These are phyloP conservation scores for Ophiostoma australiae DNA, from an alignment of 2,329 filamentous ascomycete genomes.

Conservation along the genomic window DNA sequence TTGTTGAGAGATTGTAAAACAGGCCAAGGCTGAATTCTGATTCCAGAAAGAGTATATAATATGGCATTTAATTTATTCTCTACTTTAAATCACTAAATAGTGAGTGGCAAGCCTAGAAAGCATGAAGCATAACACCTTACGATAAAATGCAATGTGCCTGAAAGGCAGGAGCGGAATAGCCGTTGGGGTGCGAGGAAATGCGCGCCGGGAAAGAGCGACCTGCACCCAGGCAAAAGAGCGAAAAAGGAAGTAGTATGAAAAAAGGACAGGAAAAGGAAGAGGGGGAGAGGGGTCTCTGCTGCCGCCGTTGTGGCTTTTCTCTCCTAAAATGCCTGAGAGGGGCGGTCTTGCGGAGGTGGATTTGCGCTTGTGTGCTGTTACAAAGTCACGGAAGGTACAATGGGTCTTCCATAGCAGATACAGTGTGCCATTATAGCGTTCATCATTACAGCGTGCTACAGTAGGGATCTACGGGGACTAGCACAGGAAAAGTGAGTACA, in stretches of 20 bases:
- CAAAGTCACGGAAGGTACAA: neutral
- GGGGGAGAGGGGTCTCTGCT: conserved; percentile 16
- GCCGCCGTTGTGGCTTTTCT: neutral
- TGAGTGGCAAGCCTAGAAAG: neutral
- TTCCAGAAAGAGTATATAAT: neutral
- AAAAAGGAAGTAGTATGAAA: neutral
- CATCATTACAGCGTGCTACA: conserved; percentile 5
- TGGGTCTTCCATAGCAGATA: neutral
- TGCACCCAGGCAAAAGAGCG: neutral
- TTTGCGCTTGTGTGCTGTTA: neutral
- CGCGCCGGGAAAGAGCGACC: conserved; percentile 11
- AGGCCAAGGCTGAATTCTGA: conserved; percentile 2
- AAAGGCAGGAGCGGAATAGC: conserved; percentile 3
- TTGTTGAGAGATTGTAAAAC: neutral
- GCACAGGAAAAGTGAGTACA: neutral
- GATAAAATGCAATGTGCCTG: conserved; percentile 4
- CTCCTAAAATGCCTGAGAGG: neutral
- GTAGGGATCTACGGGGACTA: neutral
- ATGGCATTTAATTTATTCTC: neutral
- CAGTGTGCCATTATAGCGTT: conserved; percentile 6
- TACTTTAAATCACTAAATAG: neutral
- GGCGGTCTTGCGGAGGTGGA: conserved; percentile 1
- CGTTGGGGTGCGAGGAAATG: neutral
- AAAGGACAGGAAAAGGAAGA: conserved; percentile 1
- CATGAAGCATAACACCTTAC: conserved; percentile 1